Evolutionary conservation across 176 grass and related monocot genomes (phyloP), one percentile per base, ranked within the genome.

Genomic region (Oryza meyeriana): DNA sequence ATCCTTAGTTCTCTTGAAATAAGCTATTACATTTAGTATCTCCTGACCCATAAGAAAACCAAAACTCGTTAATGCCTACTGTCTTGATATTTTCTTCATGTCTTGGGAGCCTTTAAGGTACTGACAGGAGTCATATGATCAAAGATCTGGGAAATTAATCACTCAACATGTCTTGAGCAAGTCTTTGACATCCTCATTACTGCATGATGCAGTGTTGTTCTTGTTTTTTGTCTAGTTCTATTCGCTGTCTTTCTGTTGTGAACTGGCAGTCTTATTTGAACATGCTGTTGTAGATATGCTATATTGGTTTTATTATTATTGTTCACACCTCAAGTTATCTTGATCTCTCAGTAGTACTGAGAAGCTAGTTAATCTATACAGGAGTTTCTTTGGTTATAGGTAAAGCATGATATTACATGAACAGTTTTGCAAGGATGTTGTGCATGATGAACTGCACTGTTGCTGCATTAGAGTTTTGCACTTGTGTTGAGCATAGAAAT

Each of bases 321-420:
- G 2, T 36, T 36, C 35, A 36, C 35, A 61, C 13, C 12, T 42
- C 4, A 76, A 62, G 20, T 68, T 31, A 55, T 28, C 2, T 76
- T 33, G 10, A 36, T 81, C 10, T 6, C 48, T 70, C 28, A 71
- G 31, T 12, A 74, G 32, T 2, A 42, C 22, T 22, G n/a, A 27
- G 76, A 72, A 42, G 68, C 20, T 74, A 66, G 2, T 79, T 66
- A 72, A 12, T 8, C 12, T 59, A 24, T 20, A 39, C n/a, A 29
- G 11, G 50, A 42, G 63, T 33, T 61, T 61, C 34, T 70, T 76
- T 75, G 70, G 14, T 26, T 81, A 87, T 29, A 69, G 29, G 50
- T 69, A 69, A 38, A 48, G 69, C 57, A 68, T 33, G 48, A 50
- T 38, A 25, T 59, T 33, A 30, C 57, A 35, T 76, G 0, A 58